A percentile compares a stretch with the other conserved stretches of the same genome.
These are phyloP conservation scores for Hypoxylon sp. DNA, from an alignment of 2,329 filamentous ascomycete genomes.

Conservation along the genomic window DNA sequence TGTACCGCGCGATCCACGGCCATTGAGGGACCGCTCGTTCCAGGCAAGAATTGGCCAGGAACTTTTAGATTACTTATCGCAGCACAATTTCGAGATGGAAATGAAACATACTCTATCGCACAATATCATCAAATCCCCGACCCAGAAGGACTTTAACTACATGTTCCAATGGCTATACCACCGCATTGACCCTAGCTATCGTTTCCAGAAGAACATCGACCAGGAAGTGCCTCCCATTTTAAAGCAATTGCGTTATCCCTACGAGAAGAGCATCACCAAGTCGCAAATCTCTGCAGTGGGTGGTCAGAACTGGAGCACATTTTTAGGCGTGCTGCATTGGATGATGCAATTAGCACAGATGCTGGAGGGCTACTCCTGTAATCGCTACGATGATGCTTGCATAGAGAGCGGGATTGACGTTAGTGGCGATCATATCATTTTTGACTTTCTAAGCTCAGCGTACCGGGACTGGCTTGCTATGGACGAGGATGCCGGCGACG, in stretches of 20 bases:
- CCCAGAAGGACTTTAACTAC: slow-evolving; percentile 97
- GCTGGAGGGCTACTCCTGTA: slow-evolving; percentile 84
- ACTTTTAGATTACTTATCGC: slow-evolving; percentile 89
- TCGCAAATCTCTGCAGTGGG: slow-evolving; percentile 95
- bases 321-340: slow-evolving; percentile 95
- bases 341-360: slow-evolving; percentile 98
- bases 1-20: slow-evolving; percentile 87
- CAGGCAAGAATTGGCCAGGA: slow-evolving; percentile 89
- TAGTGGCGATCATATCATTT: slow-evolving; percentile 91
- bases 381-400: slow-evolving; percentile 91
- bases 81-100: slow-evolving; percentile 97
- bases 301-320: slow-evolving; percentile 96
- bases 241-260: slow-evolving; percentile 94
- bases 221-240: slow-evolving; percentile 93
- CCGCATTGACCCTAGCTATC: slow-evolving; percentile 92
- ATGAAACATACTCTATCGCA: slow-evolving; percentile 95
- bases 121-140: slow-evolving; percentile 93
- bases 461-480: slow-evolving; percentile 96
- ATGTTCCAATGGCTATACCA: slow-evolving; percentile 99
- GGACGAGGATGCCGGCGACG: slow-evolving; percentile 88
- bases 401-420: slow-evolving; percentile 90
- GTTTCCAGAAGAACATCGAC: slow-evolving; percentile 94
- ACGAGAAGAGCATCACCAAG: slow-evolving; percentile 95
- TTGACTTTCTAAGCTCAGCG: slow-evolving; percentile 88
- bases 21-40: slow-evolving; percentile 84